Percentiles rank a stretch among this genome's conserved stretches.
Conservation (phyloP, 495 filamentous ascomycete genomes). For the Penicillium macrosclerotiorum region DNA sequence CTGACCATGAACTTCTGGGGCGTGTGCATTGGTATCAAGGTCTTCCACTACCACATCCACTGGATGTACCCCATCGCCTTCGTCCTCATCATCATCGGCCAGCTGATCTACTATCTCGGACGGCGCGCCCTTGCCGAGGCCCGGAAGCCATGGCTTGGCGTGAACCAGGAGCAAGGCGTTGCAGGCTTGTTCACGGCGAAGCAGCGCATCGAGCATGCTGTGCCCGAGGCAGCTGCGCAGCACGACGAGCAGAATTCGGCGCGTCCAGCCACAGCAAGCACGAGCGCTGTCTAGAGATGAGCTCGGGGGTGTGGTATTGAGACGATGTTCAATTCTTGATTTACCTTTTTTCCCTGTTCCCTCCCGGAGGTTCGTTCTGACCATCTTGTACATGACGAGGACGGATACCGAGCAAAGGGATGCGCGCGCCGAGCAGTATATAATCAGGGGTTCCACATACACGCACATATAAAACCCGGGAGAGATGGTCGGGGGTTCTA, state of each 20-base stretch:
- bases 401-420: too few species aligned
- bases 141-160: conserved; percentile 91
- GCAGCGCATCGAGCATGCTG: conserved; percentile 58
- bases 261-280: conserved; percentile 4
- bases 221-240: conserved; percentile 9
- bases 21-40: conserved; percentile 80
- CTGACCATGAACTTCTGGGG: conserved; percentile 98
- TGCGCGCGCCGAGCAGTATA: too few species aligned
- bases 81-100: conserved; percentile 79
- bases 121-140: conserved; percentile 77
- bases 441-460: too few species aligned
- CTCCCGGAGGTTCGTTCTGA: too few species aligned
- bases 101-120: conserved; percentile 78
- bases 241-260: conserved; percentile 8
- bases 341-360: conserved; percentile 1
- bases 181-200: conserved; percentile 86
- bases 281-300: conserved; percentile 9
- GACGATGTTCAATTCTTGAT: too few species aligned
- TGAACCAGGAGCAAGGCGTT: conserved; percentile 77
- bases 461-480: too few species aligned
- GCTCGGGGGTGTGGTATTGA: neutral
- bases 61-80: conserved; percentile 96
- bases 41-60: conserved; percentile 79
- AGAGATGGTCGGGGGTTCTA: too few species aligned
- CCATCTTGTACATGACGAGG: too few species aligned